These are phyloP conservation scores for Triadica sebifera DNA, from an alignment of 345 rosid genomes.

Conservation along the genomic window DNA sequence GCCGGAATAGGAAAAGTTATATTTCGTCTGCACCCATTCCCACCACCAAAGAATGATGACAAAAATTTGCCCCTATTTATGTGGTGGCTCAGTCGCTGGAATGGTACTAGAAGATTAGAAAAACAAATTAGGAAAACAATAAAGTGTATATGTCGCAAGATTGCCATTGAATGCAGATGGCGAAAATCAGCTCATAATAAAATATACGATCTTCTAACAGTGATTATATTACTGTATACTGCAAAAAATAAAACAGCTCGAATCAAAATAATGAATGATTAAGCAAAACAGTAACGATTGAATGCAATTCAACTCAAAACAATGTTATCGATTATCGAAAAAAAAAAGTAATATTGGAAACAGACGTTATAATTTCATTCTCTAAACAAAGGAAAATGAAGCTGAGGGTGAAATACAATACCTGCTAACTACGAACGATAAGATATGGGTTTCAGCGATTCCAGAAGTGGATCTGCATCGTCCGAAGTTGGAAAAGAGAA, in stretches of 20 bases:
- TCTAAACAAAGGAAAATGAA: not conserved
- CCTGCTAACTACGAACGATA: not conserved
- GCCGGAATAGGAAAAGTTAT: too few relatives aligned
- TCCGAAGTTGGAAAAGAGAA: not conserved
- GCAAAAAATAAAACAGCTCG: not conserved
- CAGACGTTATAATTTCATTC: not conserved
- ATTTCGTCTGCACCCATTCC: too few relatives aligned
- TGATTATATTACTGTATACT: not conserved
- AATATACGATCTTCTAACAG: not conserved
- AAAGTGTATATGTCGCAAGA: not conserved
- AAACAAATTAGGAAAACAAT: not conserved
- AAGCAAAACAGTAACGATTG: not conserved
- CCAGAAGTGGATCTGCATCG: constrained; percentile 6
- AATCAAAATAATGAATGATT: not conserved
- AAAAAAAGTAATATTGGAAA: not conserved
- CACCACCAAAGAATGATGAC: too few relatives aligned
- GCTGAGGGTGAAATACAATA: not conserved
- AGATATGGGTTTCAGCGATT: not conserved
- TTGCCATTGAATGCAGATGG: not conserved
- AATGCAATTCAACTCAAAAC: not conserved
- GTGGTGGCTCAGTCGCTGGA: too few relatives aligned
- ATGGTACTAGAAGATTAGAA: too few relatives aligned
- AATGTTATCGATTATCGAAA: not conserved
- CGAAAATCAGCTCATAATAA: not conserved
- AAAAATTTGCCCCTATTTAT: too few relatives aligned